These are phyloP conservation scores for Lonicera japonica DNA, from an alignment of 129 eudicot genomes.

Conservation along the genomic window DNA sequence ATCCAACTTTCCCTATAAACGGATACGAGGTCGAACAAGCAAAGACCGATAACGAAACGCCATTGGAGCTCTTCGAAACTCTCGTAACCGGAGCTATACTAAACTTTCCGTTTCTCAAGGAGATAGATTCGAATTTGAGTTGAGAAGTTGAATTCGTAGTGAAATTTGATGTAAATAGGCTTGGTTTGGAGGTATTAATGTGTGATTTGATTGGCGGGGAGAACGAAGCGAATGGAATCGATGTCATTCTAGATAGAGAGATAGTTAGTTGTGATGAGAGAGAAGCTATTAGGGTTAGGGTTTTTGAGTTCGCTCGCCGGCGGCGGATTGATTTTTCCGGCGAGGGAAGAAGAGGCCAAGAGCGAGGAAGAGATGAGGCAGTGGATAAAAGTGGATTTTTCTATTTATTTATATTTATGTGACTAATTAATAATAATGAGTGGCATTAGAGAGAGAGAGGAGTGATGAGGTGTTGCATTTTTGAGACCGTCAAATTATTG, in stretches of 20 bases:
- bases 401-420: no score
- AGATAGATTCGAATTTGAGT: neutral
- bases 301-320: slow-evolving; percentile 27
- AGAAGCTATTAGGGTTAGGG: neutral
- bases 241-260: slow-evolving; percentile 33
- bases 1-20: slow-evolving; percentile 80
- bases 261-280: neutral
- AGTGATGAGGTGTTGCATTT: neutral
- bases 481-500: neutral
- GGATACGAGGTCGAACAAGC: slow-evolving; percentile 78
- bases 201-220: slow-evolving; percentile 24
- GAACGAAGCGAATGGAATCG: slow-evolving; percentile 27
- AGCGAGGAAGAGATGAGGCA: slow-evolving; percentile 24
- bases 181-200: slow-evolving; percentile 11
- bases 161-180: neutral
- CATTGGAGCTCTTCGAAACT: slow-evolving; percentile 9
- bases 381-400: neutral
- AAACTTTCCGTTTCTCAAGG: slow-evolving; percentile 17
- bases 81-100: slow-evolving; percentile 6
- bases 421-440: neutral
- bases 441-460: neutral
- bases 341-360: slow-evolving; percentile 21
- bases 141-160: slow-evolving; percentile 4
- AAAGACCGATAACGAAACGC: slow-evolving; percentile 18
- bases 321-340: slow-evolving; percentile 34